Percentiles rank a stretch among this genome's conserved stretches.
phyloP scores from a whole-genome alignment of 129 eudicot genomes.

The Escallonia rubra region DNA sequence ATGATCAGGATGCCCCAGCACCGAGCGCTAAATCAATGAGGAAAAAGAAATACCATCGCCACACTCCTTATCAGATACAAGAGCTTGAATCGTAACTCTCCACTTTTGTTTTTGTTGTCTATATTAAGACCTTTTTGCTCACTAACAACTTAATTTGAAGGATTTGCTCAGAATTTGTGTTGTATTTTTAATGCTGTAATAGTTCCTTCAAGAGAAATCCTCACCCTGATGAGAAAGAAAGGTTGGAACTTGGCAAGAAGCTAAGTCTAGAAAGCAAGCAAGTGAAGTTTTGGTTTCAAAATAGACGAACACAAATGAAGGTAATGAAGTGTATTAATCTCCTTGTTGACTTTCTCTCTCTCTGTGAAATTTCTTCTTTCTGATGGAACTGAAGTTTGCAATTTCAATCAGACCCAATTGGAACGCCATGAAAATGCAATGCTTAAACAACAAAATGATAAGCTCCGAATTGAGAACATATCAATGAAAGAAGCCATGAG shows the following conservation, averaged over 20 bases:
- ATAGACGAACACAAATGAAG: constrained; percentile 91
- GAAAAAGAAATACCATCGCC: constrained; percentile 67
- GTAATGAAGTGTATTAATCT: constrained; percentile 18
- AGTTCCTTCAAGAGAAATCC: constrained; percentile 76
- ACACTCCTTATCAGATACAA: constrained; percentile 78
- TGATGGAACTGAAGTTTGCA: constrained; percentile 1
- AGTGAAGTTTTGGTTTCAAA: constrained; percentile 92
- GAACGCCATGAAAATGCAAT: constrained; percentile 68
- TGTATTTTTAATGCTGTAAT: constrained; percentile 1
- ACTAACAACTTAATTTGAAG: background rate
- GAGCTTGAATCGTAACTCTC: constrained; percentile 67
- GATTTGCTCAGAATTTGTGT: background rate
- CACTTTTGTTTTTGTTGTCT: background rate
- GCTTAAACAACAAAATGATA: constrained; percentile 71
- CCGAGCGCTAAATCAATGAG: constrained; percentile 28
- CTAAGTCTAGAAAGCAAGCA: constrained; percentile 67
- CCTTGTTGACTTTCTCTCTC: background rate
- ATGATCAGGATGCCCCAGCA: constrained; percentile 40
- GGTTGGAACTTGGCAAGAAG: constrained; percentile 67
- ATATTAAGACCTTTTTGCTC: background rate
- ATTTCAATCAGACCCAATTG: constrained; percentile 46
- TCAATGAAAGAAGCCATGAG: constrained; percentile 71
- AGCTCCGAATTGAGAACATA: constrained; percentile 58
- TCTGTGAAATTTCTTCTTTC: background rate
- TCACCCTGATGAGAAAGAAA: constrained; percentile 80